Evolutionary conservation across 1,284 basidiomycete species (phyloP).

Genomic region (Apiotrichum mycotoxinovorans): DNA sequence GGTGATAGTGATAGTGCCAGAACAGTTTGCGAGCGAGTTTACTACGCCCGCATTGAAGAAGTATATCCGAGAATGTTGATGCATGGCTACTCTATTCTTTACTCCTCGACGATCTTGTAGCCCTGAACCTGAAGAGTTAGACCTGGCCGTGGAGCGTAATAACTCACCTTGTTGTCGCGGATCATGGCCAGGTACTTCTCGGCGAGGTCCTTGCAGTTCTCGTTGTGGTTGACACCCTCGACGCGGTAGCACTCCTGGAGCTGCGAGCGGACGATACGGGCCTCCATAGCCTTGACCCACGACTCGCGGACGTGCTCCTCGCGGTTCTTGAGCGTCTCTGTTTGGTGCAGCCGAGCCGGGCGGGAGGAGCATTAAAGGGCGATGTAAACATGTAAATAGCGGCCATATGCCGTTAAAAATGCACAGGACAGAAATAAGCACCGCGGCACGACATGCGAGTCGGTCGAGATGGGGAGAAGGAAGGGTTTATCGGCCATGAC

Average conservation of each 20-base stretch:
- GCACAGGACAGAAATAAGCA: too few relatives aligned
- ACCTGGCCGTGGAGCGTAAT: background rate
- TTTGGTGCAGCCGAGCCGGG: too few relatives aligned
- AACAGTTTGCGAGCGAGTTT: background rate
- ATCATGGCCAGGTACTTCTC: conserved; percentile 82
- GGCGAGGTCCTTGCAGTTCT: conserved; percentile 81
- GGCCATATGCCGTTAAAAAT: too few relatives aligned
- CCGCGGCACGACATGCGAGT: too few relatives aligned
- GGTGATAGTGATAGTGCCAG: too few relatives aligned
- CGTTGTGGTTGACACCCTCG: conserved; percentile 88
- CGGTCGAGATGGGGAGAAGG: background rate
- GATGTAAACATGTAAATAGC: too few relatives aligned
- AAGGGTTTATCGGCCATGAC: background rate
- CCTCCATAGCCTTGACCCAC: conserved; percentile 94
- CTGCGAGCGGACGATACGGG: conserved; percentile 81
- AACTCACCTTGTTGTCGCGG: conserved; percentile 75
- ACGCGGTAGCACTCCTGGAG: conserved; percentile 84
- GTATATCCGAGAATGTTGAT: conserved; percentile 14
- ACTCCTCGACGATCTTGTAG: conserved; percentile 55
- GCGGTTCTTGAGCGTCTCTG: conserved; percentile 57
- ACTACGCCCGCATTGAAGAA: background rate
- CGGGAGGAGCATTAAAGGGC: too few relatives aligned
- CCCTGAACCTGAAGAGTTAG: conserved; percentile 54
- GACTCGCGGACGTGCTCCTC: conserved; percentile 82
- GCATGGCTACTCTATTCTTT: conserved; percentile 19